Evolutionary conservation across 2,329 filamentous ascomycete species (phyloP).

Genomic region (Pyrenophora tritici-repentis): DNA sequence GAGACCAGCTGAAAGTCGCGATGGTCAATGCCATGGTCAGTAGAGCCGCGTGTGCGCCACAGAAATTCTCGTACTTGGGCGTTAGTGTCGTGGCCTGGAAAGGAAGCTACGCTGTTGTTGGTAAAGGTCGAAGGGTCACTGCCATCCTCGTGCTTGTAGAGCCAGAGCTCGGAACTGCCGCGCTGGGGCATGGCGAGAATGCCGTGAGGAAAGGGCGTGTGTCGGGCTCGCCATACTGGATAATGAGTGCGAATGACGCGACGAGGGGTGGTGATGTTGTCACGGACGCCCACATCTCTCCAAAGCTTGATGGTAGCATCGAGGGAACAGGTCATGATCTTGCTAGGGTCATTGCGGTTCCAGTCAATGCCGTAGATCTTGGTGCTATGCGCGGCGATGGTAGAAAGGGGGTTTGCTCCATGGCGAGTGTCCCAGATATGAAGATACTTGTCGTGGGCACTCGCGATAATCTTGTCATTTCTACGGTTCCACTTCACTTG

Average conservation of each 20-base stretch:
- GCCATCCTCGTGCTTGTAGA: slow-evolving; percentile 71
- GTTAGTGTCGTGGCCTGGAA: slow-evolving; percentile 58
- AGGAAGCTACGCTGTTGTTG: slow-evolving; percentile 51
- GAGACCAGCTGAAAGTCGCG: slow-evolving; percentile 92
- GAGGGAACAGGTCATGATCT: slow-evolving; percentile 83
- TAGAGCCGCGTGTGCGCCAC: slow-evolving; percentile 76
- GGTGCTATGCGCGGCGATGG: slow-evolving; percentile 84
- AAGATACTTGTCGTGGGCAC: slow-evolving; percentile 84
- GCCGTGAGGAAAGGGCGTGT: slow-evolving; percentile 87
- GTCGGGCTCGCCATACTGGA: slow-evolving; percentile 87
- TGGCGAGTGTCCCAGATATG: slow-evolving; percentile 90
- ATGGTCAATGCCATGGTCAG: slow-evolving; percentile 72
- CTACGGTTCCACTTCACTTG: slow-evolving; percentile 95
- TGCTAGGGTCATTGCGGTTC: slow-evolving; percentile 76
- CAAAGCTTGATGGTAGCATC: slow-evolving; percentile 94
- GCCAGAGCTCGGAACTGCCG: slow-evolving; percentile 79
- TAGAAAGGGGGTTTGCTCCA: slow-evolving; percentile 75
- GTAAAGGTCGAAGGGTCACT: slow-evolving; percentile 37
- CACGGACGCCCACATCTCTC: slow-evolving; percentile 70
- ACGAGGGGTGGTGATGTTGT: slow-evolving; percentile 42
- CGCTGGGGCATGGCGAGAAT: slow-evolving; percentile 91
- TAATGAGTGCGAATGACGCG: slow-evolving; percentile 81
- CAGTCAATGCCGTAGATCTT: slow-evolving; percentile 97
- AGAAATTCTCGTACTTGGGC: slow-evolving; percentile 84
- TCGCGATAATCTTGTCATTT: slow-evolving; percentile 83